Percentiles rank a stretch among this genome's conserved stretches.
Evolutionary conservation across 148 eudicot species (phyloP).

Genomic region (Heliosperma pusillum): DNA sequence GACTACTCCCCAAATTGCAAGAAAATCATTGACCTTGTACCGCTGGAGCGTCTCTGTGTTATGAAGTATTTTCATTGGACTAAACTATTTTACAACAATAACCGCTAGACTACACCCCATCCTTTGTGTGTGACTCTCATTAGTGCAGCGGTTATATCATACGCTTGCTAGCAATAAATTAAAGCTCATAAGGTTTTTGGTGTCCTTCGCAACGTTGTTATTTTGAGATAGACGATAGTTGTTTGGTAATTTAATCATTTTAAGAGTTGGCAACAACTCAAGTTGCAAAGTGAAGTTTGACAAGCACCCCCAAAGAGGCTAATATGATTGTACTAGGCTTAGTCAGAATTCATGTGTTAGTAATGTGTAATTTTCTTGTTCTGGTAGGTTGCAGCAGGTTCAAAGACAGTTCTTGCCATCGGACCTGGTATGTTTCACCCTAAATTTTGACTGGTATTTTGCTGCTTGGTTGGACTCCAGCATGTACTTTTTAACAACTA

Average conservation of each 20-base stretch:
- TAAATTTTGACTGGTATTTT: background rate
- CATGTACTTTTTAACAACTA: background rate
- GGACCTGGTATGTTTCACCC: conserved; percentile 72
- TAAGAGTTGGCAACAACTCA: background rate
- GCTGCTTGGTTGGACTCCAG: background rate
- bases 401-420: conserved; percentile 88
- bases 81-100: background rate
- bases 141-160: no score
- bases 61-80: background rate
- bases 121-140: background rate
- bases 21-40: background rate
- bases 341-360: background rate
- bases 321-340: background rate
- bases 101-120: background rate
- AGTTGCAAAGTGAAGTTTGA: background rate
- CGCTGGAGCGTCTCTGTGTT: background rate
- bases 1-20: no score
- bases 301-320: background rate
- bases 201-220: background rate
- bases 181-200: background rate
- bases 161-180: background rate
- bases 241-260: background rate
- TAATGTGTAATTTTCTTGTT: background rate
- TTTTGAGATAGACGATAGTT: background rate
- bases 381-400: conserved; percentile 75